Conservation (phyloP, 2,329 filamentous ascomycete species). For the Neonectria faginata region DNA sequence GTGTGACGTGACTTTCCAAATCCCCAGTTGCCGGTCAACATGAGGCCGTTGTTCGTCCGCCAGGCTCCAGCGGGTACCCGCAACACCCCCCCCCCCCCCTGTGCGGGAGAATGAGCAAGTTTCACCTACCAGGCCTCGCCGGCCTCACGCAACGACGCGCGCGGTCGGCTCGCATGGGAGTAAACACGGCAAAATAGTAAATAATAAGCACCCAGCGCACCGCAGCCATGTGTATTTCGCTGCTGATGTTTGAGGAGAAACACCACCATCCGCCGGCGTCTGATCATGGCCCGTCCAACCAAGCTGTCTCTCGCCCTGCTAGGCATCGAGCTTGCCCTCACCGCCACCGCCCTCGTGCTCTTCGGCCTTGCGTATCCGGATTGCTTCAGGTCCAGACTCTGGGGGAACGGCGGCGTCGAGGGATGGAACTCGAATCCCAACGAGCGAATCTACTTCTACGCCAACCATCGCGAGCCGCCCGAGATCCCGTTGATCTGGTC, state of each 20-base stretch:
- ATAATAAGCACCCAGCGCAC: conserved; percentile 6
- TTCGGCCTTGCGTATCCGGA: conserved; percentile 44
- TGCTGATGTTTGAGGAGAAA: background rate
- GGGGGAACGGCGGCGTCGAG: conserved; percentile 46
- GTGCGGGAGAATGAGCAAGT: conserved; percentile 52
- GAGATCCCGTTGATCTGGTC: conserved; percentile 46
- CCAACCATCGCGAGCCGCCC: conserved; percentile 47
- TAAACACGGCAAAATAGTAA: background rate
- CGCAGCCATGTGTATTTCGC: background rate
- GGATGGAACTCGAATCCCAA: conserved; percentile 49
- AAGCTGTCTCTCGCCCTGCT: conserved; percentile 26
- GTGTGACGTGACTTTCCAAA: background rate
- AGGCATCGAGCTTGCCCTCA: conserved; percentile 36
- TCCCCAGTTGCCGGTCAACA: background rate
- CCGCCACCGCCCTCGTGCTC: conserved; percentile 25
- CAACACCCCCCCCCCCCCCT: background rate
- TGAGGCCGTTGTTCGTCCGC: background rate
- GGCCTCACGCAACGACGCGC: conserved; percentile 7
- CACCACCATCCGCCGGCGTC: background rate
- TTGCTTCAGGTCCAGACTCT: conserved; percentile 40
- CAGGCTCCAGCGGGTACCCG: conserved; percentile 1
- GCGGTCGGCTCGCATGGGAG: background rate
- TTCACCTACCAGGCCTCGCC: conserved; percentile 28
- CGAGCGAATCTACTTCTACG: conserved; percentile 46
- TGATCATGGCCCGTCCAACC: conserved; percentile 29